These are phyloP conservation scores for Pseudocercospora vitis DNA, from an alignment of 2,329 filamentous ascomycete species.

Conservation along the genomic window DNA sequence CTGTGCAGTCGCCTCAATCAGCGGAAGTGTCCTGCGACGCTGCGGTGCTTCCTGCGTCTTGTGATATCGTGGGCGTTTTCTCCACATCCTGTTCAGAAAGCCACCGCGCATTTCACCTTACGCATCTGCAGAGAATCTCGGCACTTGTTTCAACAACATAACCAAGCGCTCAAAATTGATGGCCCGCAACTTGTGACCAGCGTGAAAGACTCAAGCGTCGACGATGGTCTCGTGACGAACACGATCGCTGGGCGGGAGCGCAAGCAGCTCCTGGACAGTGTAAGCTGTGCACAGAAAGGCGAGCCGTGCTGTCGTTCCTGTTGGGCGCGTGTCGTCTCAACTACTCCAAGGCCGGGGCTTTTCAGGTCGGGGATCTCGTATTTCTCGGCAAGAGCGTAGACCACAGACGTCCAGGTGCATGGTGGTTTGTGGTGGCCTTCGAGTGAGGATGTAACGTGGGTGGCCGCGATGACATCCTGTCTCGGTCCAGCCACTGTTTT, in stretches of 20 bases:
- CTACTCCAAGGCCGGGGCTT: constrained; percentile 12
- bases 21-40: not conserved
- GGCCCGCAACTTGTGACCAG: too few species aligned
- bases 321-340: constrained; percentile 2
- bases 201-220: not conserved
- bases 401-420: constrained; percentile 5
- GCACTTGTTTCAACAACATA: not conserved
- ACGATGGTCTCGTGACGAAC: not conserved
- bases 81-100: not conserved
- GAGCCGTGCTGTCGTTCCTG: not conserved
- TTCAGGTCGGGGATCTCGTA: constrained; percentile 17
- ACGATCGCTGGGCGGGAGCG: not conserved
- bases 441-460: not conserved
- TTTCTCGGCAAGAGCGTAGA: constrained; percentile 24
- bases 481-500: too few species aligned
- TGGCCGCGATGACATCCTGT: too few species aligned
- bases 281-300: not conserved
- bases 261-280: not conserved
- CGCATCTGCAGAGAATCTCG: not conserved
- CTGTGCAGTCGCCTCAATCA: not conserved
- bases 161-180: not conserved
- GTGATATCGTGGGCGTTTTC: not conserved
- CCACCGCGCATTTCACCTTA: not conserved
- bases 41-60: not conserved
- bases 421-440: not conserved